These are phyloP conservation scores for Phytophthora ohioensis DNA, from an alignment of 352 stramenopile species.

Conservation along the genomic window DNA sequence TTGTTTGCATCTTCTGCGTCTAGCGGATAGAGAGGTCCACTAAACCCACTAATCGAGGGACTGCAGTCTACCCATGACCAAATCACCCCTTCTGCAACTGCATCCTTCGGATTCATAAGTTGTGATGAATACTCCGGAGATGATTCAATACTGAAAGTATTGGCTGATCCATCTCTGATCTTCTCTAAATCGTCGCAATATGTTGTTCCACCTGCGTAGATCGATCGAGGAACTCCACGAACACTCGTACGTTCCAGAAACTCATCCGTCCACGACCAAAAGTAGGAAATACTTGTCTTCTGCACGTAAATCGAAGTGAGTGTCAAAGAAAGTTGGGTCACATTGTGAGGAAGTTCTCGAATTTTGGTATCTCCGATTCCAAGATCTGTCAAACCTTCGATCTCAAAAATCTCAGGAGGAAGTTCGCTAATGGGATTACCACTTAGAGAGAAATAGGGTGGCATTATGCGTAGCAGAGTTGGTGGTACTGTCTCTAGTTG, in stretches of 20 bases:
- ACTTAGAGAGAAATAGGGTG: slow-evolving; percentile 9
- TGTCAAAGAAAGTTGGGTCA: slow-evolving; percentile 7
- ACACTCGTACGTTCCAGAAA: slow-evolving; percentile 3
- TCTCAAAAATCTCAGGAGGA: slow-evolving; percentile 26
- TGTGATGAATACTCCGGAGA: background rate
- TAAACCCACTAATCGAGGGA: slow-evolving; percentile 1
- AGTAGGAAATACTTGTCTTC: background rate
- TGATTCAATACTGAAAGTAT: background rate
- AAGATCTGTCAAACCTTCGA: slow-evolving; percentile 20
- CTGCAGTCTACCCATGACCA: slow-evolving; percentile 22
- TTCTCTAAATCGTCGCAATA: slow-evolving; percentile 22
- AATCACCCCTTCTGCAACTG: background rate
- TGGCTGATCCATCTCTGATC: slow-evolving; percentile 2
- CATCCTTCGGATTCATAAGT: slow-evolving; percentile 3
- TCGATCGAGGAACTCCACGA: background rate
- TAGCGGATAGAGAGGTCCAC: slow-evolving; percentile 11
- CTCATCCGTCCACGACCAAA: slow-evolving; percentile 22
- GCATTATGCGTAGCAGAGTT: slow-evolving; percentile 3
- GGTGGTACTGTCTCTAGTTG: slow-evolving; percentile 18
- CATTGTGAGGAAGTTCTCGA: slow-evolving; percentile 14
- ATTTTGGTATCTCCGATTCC: slow-evolving; percentile 11
- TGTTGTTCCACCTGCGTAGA: slow-evolving; percentile 7
- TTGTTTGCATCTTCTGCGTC: slow-evolving; percentile 12
- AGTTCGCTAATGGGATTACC: slow-evolving; percentile 28
- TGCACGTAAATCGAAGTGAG: slow-evolving; percentile 5